Conservation (phyloP, 2,329 filamentous ascomycete species). For the Apiospora rasikravindrae region DNA sequence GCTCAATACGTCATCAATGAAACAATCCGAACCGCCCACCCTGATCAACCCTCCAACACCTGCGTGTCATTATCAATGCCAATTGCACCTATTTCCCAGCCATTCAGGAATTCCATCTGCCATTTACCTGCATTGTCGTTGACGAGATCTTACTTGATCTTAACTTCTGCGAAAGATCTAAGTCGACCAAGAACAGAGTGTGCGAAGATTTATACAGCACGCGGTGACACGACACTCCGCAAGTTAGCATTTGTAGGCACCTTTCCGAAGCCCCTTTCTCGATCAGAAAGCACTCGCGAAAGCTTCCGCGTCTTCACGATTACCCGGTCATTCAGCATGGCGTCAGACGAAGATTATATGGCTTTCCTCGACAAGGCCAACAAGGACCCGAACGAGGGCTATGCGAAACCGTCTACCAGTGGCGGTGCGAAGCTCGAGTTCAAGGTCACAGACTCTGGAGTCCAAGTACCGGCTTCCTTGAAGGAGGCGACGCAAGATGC, state of each 20-base stretch:
- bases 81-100: background rate
- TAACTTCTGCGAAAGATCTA: background rate
- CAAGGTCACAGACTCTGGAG: slow-evolving; percentile 58
- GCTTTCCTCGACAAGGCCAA: slow-evolving; percentile 89
- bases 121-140: background rate
- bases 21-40: background rate
- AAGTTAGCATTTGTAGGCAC: background rate
- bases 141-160: background rate
- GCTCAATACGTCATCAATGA: background rate
- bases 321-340: slow-evolving; percentile 54
- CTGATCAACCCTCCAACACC: background rate
- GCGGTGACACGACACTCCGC: background rate
- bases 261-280: background rate
- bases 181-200: background rate
- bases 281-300: background rate
- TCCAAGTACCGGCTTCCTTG: slow-evolving; percentile 65
- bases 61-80: background rate
- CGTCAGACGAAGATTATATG: slow-evolving; percentile 81
- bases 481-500: slow-evolving; percentile 56
- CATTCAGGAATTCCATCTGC: background rate
- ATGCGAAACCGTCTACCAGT: slow-evolving; percentile 37
- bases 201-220: background rate
- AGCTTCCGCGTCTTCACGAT: background rate
- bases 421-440: slow-evolving; percentile 46
- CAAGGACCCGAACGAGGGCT: slow-evolving; percentile 71